These are phyloP conservation scores for Brassica nigra DNA, from an alignment of 345 rosid species.

Conservation along the genomic window DNA sequence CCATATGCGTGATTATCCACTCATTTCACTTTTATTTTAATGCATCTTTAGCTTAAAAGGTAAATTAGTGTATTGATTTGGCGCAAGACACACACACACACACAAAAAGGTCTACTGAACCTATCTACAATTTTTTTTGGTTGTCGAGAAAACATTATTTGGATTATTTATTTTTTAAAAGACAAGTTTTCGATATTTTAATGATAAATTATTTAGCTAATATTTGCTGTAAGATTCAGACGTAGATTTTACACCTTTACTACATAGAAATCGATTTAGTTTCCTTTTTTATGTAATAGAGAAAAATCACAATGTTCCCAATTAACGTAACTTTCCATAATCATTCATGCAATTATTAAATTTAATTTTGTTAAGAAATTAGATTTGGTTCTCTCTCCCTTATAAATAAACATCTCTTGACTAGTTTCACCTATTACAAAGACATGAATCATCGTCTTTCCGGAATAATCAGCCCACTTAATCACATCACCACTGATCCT, in stretches of 20 bases:
- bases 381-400: conserved; percentile 17
- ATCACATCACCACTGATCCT: conserved; percentile 17
- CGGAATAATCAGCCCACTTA: conserved; percentile 32
- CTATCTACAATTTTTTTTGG: too few relatives aligned
- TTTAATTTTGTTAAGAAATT: neutral
- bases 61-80: neutral
- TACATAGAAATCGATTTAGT: neutral
- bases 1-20: neutral
- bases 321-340: neutral
- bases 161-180: too few relatives aligned
- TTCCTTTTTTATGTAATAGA: neutral
- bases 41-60: neutral
- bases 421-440: neutral
- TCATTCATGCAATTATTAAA: neutral
- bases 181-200: too few relatives aligned
- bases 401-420: neutral
- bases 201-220: neutral
- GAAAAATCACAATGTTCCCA: neutral
- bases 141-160: too few relatives aligned
- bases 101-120: too few relatives aligned
- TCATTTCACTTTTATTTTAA: neutral
- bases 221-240: conserved; percentile 16
- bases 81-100: neutral
- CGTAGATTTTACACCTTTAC: neutral
- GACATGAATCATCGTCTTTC: conserved; percentile 25